These are phyloP conservation scores for Poa annua DNA, from an alignment of 176 grass and related monocot genomes.

Conservation along the genomic window DNA sequence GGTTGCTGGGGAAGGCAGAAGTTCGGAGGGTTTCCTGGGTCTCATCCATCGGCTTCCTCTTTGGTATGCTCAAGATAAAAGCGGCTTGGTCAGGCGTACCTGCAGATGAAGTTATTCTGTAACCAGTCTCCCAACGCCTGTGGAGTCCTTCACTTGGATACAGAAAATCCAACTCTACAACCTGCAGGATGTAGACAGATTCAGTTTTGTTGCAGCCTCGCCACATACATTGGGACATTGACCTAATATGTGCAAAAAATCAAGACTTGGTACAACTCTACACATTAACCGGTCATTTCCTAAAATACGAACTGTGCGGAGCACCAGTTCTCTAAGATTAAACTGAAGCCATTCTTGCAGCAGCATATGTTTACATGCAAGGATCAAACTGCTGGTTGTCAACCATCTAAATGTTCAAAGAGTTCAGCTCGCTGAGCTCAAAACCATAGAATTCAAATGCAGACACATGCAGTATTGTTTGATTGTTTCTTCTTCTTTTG, in stretches of 20 bases:
- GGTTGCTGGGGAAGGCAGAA: slow-evolving; percentile 74
- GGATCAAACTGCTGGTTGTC: not conserved
- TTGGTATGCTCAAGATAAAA: slow-evolving; percentile 79
- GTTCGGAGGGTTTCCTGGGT: slow-evolving; percentile 88
- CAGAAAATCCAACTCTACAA: slow-evolving; percentile 88
- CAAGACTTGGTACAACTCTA: not conserved
- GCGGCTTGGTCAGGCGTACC: slow-evolving; percentile 77
- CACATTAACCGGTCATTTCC: not conserved
- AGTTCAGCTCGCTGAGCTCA: not conserved
- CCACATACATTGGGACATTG: not conserved
- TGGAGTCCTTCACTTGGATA: slow-evolving; percentile 91
- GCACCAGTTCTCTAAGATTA: not conserved
- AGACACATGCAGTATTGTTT: not conserved
- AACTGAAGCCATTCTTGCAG: not conserved
- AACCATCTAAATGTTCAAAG: not conserved
- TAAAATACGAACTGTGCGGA: not conserved
- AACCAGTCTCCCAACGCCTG: slow-evolving; percentile 73
- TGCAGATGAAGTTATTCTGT: slow-evolving; percentile 82
- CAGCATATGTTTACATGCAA: not conserved
- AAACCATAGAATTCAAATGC: not conserved
- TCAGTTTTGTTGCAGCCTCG: not conserved
- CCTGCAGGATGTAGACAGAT: slow-evolving; percentile 44
- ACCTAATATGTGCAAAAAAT: not conserved
- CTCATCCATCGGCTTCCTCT: slow-evolving; percentile 78
- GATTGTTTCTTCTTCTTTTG: not conserved